Percentiles rank a stretch among this genome's conserved stretches.
Conservation (phyloP, 2,329 filamentous ascomycete species). For the Fonsecaea monophora region DNA sequence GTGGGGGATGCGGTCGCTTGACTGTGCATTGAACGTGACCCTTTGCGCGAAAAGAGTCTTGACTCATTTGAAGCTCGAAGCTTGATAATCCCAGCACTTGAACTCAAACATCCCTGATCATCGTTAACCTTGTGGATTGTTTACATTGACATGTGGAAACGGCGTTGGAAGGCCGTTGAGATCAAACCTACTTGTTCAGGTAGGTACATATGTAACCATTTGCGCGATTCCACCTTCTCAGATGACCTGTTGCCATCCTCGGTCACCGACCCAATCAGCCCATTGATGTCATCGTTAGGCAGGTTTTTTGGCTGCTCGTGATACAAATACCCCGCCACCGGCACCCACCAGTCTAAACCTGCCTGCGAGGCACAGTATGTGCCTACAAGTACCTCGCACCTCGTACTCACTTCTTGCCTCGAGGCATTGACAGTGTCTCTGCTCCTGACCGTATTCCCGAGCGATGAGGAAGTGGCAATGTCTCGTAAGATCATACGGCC, state of each 20-base stretch:
- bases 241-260: background rate
- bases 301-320: background rate
- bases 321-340: background rate
- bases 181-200: too few relatives aligned
- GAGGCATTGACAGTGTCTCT: background rate
- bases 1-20: background rate
- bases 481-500: background rate
- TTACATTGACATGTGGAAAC: background rate
- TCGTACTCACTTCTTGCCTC: background rate
- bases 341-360: too few relatives aligned
- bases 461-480: background rate
- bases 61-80: background rate
- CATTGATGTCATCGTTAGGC: too few relatives aligned
- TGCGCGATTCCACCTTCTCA: background rate
- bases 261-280: constrained; percentile 9
- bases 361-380: too few relatives aligned
- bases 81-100: constrained; percentile 10
- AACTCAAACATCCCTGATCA: constrained; percentile 4
- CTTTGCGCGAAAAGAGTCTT: background rate
- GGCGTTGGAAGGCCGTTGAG: background rate
- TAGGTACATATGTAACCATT: too few relatives aligned
- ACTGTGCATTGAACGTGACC: background rate
- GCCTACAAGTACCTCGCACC: background rate
- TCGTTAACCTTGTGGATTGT: background rate
- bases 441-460: background rate